Base-by-base conservation (phyloP, 1,284 basidiomycete species). In the Baeospora myosura region DNA sequence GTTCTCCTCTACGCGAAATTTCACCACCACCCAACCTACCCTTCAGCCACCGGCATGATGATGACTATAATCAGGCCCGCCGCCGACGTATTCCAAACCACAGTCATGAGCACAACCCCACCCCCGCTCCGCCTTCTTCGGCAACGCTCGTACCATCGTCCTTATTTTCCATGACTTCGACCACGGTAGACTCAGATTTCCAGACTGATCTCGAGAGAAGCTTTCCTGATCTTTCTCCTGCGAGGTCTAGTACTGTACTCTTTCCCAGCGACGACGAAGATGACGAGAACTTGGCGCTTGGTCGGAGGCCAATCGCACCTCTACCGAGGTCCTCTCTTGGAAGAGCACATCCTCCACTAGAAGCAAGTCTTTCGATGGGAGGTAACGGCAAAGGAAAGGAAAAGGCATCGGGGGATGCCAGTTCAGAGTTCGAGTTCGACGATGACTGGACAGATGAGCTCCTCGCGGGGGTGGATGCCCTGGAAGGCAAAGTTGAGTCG, bases 1-100 rank as follows among this genome's bases (percentile, higher is more conserved):
- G 71, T 31, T 62, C 69, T 29, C 70, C 70, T 14, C 55, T 72
- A 20, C 59, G 62, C 34, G 68, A 69, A 33, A 69, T 72, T 18
- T 61, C 65, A 4, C 60, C 62, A n/a, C 67, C 64, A 18, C 62
- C 63, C 5, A 59, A 4, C 55, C 54, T 12, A 45, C 49, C 11
- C 25, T 44, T 25, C 54, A 53, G 33, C 12, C 14, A 34, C 32
- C 52, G 56, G 18, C 61, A 65, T 17, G 61, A 65, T 26, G 73
- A 76, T 47, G 64, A 72, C 44, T 63, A 66, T 34, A 65, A 67
- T 29, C 67, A 69, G 46, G 66, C 66, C 18, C 37, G 43, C 16
- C 54, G 57, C 18, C 55, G 62, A 16, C 57, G 60, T 18, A 34
- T 63, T 23, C 62, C 61, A 17, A 52, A 42, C 25, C 42, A 45